Evolutionary conservation across 192 early-diverging fungal genomes (phyloP), one percentile per base, ranked within the genome.

Genomic region (Coemansia sp.): DNA sequence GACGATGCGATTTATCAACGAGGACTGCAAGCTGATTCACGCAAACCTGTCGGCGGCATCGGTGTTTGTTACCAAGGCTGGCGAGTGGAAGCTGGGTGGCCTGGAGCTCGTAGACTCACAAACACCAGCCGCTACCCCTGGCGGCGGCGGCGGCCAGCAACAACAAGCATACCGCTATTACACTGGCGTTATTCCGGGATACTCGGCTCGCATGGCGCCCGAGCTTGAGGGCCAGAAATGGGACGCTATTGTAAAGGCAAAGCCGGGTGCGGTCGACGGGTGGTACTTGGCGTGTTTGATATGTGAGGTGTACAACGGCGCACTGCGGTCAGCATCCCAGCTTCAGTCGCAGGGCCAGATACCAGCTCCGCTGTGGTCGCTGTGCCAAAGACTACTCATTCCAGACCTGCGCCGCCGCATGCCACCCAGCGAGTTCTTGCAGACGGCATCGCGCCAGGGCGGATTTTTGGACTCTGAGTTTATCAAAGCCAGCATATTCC

Each of bases 1-100:
- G 74, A 92, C 91, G 1, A 64, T 98, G 58, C 89, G 90, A 72
- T 96, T 98, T 69, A 75, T 97, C 52, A 94, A 93, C 64, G 83
- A 85, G 55, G 95, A 97, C 68, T 91, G 93, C 63, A 75, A 77
- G 20, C 82, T 97, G 70, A 87, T 96, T 3, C 96, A 99, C 64
- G 96, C 92, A 13, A 94, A 92, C 79, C 65, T 99, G 52, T 84
- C 86, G 9, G 72, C 88, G 7, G 84, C 84, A 0, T 91, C 92
- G 1, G 90, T 99, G 58, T 96, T 89, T 69, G 90, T 88, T 23
- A 97, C 92, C 13, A 87, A 88, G 60, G 90, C 93, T 9, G 96
- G 96, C 50, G 96, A 99, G 75, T 99, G 95, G 95, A 93, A 89
- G 64, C 82, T 99, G 33, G 91, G 92, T n/a, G 95, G 94, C 3